Base-by-base conservation (phyloP, 192 early-diverging fungal genomes). In the Haplosporangium gracile region DNA sequence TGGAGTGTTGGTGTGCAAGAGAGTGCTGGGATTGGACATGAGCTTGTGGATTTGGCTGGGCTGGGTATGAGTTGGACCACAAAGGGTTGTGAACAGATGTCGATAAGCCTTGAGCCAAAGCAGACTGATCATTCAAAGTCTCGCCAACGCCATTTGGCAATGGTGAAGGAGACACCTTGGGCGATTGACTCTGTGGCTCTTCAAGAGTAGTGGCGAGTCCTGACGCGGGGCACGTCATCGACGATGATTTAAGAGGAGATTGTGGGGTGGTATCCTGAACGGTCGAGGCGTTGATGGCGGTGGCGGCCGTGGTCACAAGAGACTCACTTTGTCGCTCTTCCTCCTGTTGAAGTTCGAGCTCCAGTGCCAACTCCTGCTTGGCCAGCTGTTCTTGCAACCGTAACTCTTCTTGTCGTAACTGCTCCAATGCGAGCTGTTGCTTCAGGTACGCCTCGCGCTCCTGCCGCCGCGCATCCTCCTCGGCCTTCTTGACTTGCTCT, bases 371-470 rank as follows among this genome's bases (percentile, higher is more conserved):
- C 13, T 87, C 83, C 39, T 89, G 76, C 6, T 89, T 74, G 0
- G 69, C 85, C 26, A 68, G 60, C 32, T 85, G 78, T 53, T 85
- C 83, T 68, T 85, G 78, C 29, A 68, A 71, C 18, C 78, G 84
- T 22, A 86, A 36, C 36, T 86, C 84, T 38, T 86, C 75, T 57
- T 86, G 84, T 29, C 84, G 75, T 40, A 34, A 42, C 42, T 86
- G 78, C 18, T 86, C 84, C 29, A 81, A 79, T 4, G 51, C 70
- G 7, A 86, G 79, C 29, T 86, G 84, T 38, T 81, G 76, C 72
- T 86, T 80, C 40, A 86, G 39, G 43, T 70, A 80, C 1, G 68
- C 71, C 65, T 86, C 78, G 18, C 79, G 84, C 53, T 86, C 79
- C 43, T 80, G 70, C 42, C 70, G 73, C 45, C 42, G 76, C 4